Conservation (phyloP, 1,139 yeast species). For the Pichia sorboxylosa region DNA sequence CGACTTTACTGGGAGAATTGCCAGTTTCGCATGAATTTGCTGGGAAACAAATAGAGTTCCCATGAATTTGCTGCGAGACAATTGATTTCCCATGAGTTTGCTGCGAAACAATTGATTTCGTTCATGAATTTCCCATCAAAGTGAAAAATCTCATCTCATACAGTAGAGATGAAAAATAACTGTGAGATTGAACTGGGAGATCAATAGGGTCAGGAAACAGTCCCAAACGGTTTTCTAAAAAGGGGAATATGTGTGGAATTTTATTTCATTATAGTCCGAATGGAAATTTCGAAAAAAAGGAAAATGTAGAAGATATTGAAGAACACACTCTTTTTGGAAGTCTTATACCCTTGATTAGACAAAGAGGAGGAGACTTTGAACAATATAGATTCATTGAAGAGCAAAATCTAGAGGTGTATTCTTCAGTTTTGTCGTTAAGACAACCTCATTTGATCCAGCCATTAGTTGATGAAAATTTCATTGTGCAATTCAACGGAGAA, state of each 20-base stretch:
- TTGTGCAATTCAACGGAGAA: slow-evolving; percentile 81
- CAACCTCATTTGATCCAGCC: slow-evolving; percentile 76
- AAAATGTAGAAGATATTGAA: neutral
- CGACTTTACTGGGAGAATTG: no score
- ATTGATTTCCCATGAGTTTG: no score
- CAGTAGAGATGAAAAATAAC: no score
- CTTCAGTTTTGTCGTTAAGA: slow-evolving; percentile 71
- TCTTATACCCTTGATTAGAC: slow-evolving; percentile 33
- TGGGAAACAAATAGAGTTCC: no score
- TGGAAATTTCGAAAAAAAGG: neutral
- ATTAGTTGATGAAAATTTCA: slow-evolving; percentile 25
- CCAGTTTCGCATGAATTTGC: no score
- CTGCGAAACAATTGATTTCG: no score
- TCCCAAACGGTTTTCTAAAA: no score
- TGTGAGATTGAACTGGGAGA: no score
- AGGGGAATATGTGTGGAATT: slow-evolving; percentile 42
- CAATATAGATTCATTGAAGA: slow-evolving; percentile 6
- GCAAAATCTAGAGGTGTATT: slow-evolving; percentile 22
- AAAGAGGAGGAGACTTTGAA: slow-evolving; percentile 47
- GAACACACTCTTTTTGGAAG: slow-evolving; percentile 13
- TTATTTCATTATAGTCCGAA: slow-evolving; percentile 20
- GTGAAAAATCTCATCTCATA: no score
- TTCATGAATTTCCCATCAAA: no score
- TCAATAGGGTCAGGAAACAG: no score
- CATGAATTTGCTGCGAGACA: no score